Conservation (phyloP, 176 grass and related monocot species). For the Tillandsia leiboldiana region DNA sequence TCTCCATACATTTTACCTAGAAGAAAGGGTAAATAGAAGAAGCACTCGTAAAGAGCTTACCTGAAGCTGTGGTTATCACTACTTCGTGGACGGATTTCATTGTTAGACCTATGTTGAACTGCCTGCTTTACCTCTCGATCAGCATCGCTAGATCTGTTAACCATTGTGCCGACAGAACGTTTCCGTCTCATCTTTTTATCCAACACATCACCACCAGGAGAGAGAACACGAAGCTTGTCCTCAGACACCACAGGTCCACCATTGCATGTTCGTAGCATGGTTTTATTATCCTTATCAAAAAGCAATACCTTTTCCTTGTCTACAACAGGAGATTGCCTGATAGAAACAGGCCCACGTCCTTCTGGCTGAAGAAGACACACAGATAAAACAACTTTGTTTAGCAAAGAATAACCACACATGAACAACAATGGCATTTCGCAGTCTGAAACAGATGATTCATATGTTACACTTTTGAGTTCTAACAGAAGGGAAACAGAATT, state of each 20-base stretch:
- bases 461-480: no score
- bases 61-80: constrained; percentile 29
- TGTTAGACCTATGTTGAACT: constrained; percentile 30
- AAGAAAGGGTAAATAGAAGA: background rate
- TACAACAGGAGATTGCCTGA: constrained; percentile 39
- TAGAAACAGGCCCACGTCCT: constrained; percentile 30
- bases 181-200: constrained; percentile 68
- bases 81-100: constrained; percentile 27
- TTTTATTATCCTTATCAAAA: constrained; percentile 19
- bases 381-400: background rate
- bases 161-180: constrained; percentile 64
- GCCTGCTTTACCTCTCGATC: constrained; percentile 42
- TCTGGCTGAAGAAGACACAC: constrained; percentile 38
- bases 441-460: no score
- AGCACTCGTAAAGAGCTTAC: constrained; percentile 13
- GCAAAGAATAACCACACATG: background rate
- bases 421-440: background rate
- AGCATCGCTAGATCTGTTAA: constrained; percentile 46
- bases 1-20: background rate
- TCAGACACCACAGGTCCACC: constrained; percentile 29
- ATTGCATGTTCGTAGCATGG: constrained; percentile 25
- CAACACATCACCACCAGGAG: constrained; percentile 61
- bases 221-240: constrained; percentile 47
- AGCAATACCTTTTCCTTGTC: constrained; percentile 54
- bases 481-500: background rate